Base-by-base conservation (phyloP, 1,284 basidiomycete genomes). In the Testicularia cyperi region DNA sequence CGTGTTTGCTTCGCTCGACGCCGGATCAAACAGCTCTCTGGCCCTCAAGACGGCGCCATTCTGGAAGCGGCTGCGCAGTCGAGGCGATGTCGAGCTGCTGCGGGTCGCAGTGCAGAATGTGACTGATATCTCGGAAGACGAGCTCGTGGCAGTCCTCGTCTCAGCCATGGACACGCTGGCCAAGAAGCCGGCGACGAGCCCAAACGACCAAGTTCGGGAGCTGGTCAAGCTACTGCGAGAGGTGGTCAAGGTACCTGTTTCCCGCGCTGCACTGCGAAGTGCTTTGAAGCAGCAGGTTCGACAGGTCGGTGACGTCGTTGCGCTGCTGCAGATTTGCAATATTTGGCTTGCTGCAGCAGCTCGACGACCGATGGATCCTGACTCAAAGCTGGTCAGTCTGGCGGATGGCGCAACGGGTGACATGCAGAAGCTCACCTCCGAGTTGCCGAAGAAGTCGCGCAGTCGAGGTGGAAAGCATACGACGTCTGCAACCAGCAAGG, bases 281-380 rank as follows among this genome's bases (percentile, higher is more conserved):
- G 47, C 53, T 7, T 41, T 63, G 28, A 63, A 57, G 26, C 24
- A 23, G 8, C 48, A 56, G 25, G 25, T 63, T 27, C 43, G 51
- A 5, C 41, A 63, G 29, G 60, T 57, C 9, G 42, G 49, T 19
- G 30, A 45, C 23, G 54, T 63, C 4, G 42, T 45, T 44, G 54
- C 44, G 7, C 35, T 63, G 31, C 30, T 63, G 31, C 53, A 53
- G 49, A 52, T 57, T 18, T 53, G 53, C 49, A 53, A 57, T 22
- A 39, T 30, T 4, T 63, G 60, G 60, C 36, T 63, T 19, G 28
- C 18, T 16, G 20, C 7, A 16, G 29, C 28, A 15, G 25, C 15
- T 19, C 4, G 12, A 4, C 4, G 12, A 28, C 38, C 38, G 20
- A 19, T 40, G 24, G 38, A 40, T 8, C 5, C 4, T 19, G 16